Conservation (phyloP, 2,329 filamentous ascomycete species). For the Alternaria incomplexa region DNA sequence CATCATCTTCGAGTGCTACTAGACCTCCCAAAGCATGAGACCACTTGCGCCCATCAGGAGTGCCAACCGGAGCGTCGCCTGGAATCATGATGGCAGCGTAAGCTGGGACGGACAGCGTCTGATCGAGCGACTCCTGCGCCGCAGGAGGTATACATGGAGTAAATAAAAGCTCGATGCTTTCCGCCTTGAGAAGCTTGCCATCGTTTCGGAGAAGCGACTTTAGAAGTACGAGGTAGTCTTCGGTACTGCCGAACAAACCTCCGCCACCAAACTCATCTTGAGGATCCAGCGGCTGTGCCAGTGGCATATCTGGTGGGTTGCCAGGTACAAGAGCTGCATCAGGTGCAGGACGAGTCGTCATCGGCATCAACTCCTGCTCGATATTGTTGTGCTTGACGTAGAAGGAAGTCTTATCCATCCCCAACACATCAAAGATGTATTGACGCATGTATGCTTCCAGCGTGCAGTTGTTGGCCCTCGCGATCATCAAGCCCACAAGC, state of each 20-base stretch:
- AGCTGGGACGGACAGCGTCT: slow-evolving; percentile 2
- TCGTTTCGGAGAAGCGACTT: slow-evolving; percentile 26
- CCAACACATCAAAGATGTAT: slow-evolving; percentile 30
- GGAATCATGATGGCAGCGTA: slow-evolving; percentile 21
- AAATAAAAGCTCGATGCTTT: slow-evolving; percentile 24
- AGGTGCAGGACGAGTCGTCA: slow-evolving; percentile 10
- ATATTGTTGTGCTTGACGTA: slow-evolving; percentile 15
- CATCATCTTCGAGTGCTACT: slow-evolving; percentile 18
- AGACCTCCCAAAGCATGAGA: slow-evolving; percentile 22
- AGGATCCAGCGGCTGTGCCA: slow-evolving; percentile 9
- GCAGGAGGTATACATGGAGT: slow-evolving; percentile 8
- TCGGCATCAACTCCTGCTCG: slow-evolving; percentile 22
- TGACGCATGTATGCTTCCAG: slow-evolving; percentile 33
- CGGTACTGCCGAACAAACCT: slow-evolving; percentile 24
- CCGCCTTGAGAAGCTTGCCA: slow-evolving; percentile 19
- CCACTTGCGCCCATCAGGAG: slow-evolving; percentile 16
- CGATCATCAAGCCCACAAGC: slow-evolving; percentile 33
- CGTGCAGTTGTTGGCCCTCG: slow-evolving; percentile 23
- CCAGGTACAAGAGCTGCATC: slow-evolving; percentile 11
- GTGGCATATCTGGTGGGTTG: not conserved
- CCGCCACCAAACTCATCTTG: slow-evolving; percentile 26
- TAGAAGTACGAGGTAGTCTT: slow-evolving; percentile 27
- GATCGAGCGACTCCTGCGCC: slow-evolving; percentile 10
- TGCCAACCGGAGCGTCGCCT: slow-evolving; percentile 18
- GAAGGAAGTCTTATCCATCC: slow-evolving; percentile 34